Conservation (phyloP, 176 grass and related monocot genomes). For the Juncus inflexus region DNA sequence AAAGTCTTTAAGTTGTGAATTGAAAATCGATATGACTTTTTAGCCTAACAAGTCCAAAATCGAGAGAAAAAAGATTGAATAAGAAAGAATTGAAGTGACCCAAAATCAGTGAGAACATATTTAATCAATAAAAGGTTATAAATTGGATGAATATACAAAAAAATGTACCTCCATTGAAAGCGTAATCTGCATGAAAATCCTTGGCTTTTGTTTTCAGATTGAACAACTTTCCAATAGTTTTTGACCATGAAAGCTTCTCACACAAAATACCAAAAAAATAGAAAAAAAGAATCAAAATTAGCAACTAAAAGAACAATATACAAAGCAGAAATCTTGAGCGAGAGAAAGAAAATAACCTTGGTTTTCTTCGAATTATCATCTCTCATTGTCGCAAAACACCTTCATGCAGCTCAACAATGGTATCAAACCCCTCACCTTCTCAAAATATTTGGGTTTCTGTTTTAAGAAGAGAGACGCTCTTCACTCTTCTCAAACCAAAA, state of each 20-base stretch:
- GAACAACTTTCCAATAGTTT: conserved; percentile 94
- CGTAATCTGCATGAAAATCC: conserved; percentile 67
- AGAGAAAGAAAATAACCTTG: conserved; percentile 28
- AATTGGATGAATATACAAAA: conserved; percentile 8
- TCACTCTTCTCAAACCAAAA: too few relatives aligned
- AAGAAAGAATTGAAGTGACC: too few relatives aligned
- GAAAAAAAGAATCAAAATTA: conserved; percentile 17
- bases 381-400: conserved; percentile 29
- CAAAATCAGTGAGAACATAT: too few relatives aligned
- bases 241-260: conserved; percentile 88
- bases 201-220: conserved; percentile 85
- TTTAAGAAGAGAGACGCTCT: neutral
- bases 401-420: conserved; percentile 32
- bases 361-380: conserved; percentile 31
- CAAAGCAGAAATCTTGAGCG: neutral
- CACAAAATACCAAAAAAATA: conserved; percentile 27
- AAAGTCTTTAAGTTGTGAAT: too few relatives aligned
- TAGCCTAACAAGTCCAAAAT: neutral
- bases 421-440: neutral
- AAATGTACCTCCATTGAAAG: conserved; percentile 47
- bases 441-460: neutral
- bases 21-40: neutral
- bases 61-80: neutral
- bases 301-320: neutral
- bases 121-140: too few relatives aligned